phyloP scores from a whole-genome alignment of 345 rosid species.

The Murraya paniculata region DNA sequence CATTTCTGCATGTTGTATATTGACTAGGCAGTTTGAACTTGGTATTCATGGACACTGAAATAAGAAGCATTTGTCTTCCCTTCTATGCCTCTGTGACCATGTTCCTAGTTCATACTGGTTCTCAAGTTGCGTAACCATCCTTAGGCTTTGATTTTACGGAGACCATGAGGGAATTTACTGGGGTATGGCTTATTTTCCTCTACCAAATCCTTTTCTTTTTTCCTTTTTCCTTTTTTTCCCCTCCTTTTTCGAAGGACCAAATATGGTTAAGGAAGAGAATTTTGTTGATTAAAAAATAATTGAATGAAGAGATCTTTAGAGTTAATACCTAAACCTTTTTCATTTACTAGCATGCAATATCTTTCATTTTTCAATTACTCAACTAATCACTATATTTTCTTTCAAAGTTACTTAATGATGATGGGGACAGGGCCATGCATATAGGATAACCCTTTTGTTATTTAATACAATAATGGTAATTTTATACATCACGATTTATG shows the following conservation, averaged over 20 bases:
- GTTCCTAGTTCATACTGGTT: background rate
- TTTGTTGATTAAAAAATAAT: background rate
- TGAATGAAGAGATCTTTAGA: background rate
- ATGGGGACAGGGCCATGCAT: background rate
- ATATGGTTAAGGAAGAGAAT: background rate
- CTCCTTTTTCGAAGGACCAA: background rate
- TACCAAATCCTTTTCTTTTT: background rate
- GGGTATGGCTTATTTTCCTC: background rate
- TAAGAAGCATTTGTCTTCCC: too few relatives aligned
- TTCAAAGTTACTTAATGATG: background rate
- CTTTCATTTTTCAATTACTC: slow-evolving; percentile 5
- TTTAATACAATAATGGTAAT: background rate
- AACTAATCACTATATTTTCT: background rate
- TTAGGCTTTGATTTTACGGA: background rate
- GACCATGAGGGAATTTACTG: too few relatives aligned
- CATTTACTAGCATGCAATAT: background rate
- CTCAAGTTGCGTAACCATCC: background rate
- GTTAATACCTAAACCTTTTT: background rate
- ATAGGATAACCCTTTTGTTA: background rate
- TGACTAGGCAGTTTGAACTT: background rate
- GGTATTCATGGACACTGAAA: background rate
- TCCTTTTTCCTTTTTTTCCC: too few relatives aligned
- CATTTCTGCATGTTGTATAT: background rate
- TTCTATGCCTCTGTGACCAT: too few relatives aligned
- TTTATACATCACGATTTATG: slow-evolving; percentile 2